Evolutionary conservation across 2,329 filamentous ascomycete genomes (phyloP).

Genomic region (Keithomyces neogunnii): DNA sequence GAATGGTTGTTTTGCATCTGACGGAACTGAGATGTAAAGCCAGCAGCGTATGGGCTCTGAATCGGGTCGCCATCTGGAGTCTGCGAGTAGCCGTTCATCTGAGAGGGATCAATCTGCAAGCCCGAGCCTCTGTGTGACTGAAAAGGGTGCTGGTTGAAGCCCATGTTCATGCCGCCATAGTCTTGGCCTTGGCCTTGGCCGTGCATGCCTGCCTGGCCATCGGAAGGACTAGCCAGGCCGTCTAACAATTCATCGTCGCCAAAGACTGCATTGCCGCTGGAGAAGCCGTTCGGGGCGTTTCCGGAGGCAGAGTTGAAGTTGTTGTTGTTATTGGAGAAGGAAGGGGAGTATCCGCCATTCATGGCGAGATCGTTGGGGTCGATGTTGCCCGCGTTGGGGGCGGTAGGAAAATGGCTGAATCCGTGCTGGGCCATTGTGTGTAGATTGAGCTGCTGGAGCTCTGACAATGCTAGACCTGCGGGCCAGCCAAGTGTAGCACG

Average conservation of each 20-base stretch:
- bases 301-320: slow-evolving; percentile 49
- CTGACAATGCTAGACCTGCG: slow-evolving; percentile 4
- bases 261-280: slow-evolving; percentile 68
- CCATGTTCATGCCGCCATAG: slow-evolving; percentile 50
- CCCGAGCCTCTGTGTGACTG: slow-evolving; percentile 44
- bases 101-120: slow-evolving; percentile 56
- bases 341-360: slow-evolving; percentile 49
- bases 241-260: slow-evolving; percentile 86
- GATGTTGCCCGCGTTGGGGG: slow-evolving; percentile 52
- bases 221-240: slow-evolving; percentile 50
- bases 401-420: slow-evolving; percentile 47
- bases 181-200: slow-evolving; percentile 43
- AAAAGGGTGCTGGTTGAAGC: slow-evolving; percentile 46
- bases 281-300: slow-evolving; percentile 63
- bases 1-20: slow-evolving; percentile 53
- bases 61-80: slow-evolving; percentile 89
- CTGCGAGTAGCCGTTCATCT: slow-evolving; percentile 77
- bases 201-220: slow-evolving; percentile 38
- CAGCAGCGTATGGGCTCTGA: slow-evolving; percentile 77
- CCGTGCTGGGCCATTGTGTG: slow-evolving; percentile 45
- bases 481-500: slow-evolving; percentile 6
- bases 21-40: slow-evolving; percentile 74
- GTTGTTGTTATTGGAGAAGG: slow-evolving; percentile 41
- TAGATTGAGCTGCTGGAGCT: slow-evolving; percentile 10
- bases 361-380: slow-evolving; percentile 82